phyloP scores from a whole-genome alignment of 305 asterid genomes.

The Fraxinus sp. region DNA sequence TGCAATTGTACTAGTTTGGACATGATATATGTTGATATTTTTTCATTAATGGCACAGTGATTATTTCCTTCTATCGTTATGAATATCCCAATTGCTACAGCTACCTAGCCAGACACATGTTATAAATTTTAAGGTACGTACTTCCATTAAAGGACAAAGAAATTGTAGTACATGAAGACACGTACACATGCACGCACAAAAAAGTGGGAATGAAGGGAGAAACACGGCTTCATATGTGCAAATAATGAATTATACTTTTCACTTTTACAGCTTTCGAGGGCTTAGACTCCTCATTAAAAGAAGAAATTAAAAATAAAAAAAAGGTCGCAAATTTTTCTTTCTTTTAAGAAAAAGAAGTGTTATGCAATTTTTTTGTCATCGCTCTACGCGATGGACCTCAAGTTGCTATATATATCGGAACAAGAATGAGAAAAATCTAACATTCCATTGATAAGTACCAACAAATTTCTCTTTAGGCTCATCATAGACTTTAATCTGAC shows the following conservation, averaged over 20 bases:
- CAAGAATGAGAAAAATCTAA: too few species aligned
- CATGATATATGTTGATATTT: background rate
- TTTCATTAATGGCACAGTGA: background rate
- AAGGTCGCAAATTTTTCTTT: too few species aligned
- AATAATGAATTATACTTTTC: slow-evolving; percentile 1
- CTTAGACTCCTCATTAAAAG: slow-evolving; percentile 52
- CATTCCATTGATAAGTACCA: too few species aligned
- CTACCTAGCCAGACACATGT: background rate
- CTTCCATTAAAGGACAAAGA: slow-evolving; percentile 13
- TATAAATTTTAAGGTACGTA: slow-evolving; percentile 2
- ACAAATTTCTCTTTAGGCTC: too few species aligned
- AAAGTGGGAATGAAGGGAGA: background rate
- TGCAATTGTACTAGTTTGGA: background rate
- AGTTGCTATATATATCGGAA: too few species aligned
- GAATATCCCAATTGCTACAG: background rate
- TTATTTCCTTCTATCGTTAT: background rate
- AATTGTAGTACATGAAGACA: slow-evolving; percentile 2
- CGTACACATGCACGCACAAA: background rate
- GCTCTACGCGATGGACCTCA: too few species aligned
- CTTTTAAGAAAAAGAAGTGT: too few species aligned
- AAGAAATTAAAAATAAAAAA: background rate
- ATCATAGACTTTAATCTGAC: too few species aligned
- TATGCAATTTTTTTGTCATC: too few species aligned
- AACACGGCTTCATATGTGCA: background rate
- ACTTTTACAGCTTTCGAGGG: slow-evolving; percentile 44